Conservation (phyloP, 306 rosid species). For the Medicago arabica region DNA sequence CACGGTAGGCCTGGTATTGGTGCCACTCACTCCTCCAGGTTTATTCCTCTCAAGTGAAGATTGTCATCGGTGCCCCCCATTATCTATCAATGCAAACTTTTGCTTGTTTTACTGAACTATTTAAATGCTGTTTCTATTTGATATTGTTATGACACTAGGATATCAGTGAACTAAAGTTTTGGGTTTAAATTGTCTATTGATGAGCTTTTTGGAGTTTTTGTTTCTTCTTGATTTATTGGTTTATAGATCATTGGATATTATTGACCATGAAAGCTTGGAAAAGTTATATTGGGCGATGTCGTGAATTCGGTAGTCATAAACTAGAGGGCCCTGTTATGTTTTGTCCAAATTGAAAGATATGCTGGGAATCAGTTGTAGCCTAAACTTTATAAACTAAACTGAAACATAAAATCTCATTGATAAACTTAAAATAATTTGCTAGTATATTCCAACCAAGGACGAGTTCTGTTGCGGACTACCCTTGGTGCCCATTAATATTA, state of each 20-base stretch:
- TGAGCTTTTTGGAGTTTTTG: background rate
- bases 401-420: too few relatives aligned
- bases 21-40: constrained; percentile 98
- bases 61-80: background rate
- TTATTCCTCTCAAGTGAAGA: constrained; percentile 91
- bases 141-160: constrained; percentile 22
- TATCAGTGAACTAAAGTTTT: constrained; percentile 24
- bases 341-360: too few relatives aligned
- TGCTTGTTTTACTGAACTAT: constrained; percentile 1
- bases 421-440: too few relatives aligned
- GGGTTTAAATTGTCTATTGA: background rate
- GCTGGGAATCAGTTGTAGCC: too few relatives aligned
- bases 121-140: constrained; percentile 13
- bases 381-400: too few relatives aligned
- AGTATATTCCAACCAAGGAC: too few relatives aligned
- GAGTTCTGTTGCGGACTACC: too few relatives aligned
- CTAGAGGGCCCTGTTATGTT: too few relatives aligned
- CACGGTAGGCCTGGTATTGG: constrained; percentile 98
- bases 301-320: too few relatives aligned
- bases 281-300: background rate
- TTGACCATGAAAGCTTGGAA: background rate
- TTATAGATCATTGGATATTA: background rate
- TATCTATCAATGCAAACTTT: constrained; percentile 17
- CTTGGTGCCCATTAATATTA: too few relatives aligned
- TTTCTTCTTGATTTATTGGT: background rate